Conservation (phyloP, 2,329 filamentous ascomycete species). For the Tolypocladium pustulatum region DNA sequence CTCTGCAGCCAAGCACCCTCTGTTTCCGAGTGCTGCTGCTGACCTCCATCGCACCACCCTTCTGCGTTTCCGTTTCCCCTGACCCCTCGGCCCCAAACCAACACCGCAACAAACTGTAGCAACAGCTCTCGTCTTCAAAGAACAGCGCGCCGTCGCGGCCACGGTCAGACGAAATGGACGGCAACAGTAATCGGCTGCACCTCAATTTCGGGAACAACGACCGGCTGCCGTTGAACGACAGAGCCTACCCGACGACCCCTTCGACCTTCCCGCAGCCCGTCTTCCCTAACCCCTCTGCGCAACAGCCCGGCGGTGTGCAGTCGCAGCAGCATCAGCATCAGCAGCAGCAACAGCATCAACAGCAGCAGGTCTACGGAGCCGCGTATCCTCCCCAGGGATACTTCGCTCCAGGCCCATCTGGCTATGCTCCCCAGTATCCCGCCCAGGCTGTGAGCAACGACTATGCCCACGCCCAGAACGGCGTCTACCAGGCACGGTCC, state of each 20-base stretch:
- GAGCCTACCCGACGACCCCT: constrained; percentile 76
- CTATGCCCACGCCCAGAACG: constrained; percentile 37
- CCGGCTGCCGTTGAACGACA: constrained; percentile 50
- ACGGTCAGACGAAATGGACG: constrained; percentile 29
- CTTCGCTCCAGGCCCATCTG: constrained; percentile 51
- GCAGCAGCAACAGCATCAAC: constrained; percentile 27
- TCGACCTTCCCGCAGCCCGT: constrained; percentile 95
- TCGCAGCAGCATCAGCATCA: constrained; percentile 31
- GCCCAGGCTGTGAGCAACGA: constrained; percentile 31
- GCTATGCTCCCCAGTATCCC: constrained; percentile 36
- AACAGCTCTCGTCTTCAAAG: background rate
- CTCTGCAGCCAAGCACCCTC: background rate
- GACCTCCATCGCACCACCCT: background rate
- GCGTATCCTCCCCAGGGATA: constrained; percentile 41
- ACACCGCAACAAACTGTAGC: background rate
- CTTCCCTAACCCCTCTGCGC: constrained; percentile 27
- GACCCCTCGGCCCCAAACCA: background rate
- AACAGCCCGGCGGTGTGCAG: constrained; percentile 10
- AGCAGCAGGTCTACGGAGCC: constrained; percentile 32
- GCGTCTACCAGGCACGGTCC: constrained; percentile 38
- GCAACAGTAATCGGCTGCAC: constrained; percentile 51
- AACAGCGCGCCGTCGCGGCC: background rate
- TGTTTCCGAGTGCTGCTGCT: background rate
- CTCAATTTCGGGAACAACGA: constrained; percentile 60
- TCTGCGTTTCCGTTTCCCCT: background rate